Percentiles rank a stretch among this genome's conserved stretches.
These are phyloP conservation scores for Eucalyptus erythrocorys DNA, from an alignment of 345 rosid species.

Conservation along the genomic window DNA sequence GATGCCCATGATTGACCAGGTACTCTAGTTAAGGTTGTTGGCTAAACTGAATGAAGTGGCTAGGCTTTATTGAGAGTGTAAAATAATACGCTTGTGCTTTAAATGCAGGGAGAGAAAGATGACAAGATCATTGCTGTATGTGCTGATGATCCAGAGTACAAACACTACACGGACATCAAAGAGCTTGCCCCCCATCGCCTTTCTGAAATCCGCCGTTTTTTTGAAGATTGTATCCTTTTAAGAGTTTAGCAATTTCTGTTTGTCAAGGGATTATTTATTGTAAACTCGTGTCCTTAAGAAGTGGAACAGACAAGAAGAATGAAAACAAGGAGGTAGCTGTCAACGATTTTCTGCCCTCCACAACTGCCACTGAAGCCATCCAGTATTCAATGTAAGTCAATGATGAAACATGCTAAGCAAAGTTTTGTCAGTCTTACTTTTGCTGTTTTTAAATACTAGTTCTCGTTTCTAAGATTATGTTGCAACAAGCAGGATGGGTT, in stretches of 20 bases:
- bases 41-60: not conserved
- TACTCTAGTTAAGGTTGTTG: not conserved
- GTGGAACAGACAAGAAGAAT: constrained; percentile 71
- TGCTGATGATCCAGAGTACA: constrained; percentile 97
- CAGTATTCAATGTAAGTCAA: constrained; percentile 77
- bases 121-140: constrained; percentile 97
- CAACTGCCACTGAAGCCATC: constrained; percentile 59
- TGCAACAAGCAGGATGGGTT: not conserved
- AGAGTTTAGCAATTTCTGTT: not conserved
- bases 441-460: not conserved
- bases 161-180: constrained; percentile 78
- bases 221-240: constrained; percentile 83
- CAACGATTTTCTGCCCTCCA: constrained; percentile 77
- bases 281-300: not conserved
- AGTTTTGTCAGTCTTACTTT: not conserved
- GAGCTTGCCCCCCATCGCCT: constrained; percentile 97
- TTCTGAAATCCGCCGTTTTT: constrained; percentile 85
- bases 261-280: not conserved
- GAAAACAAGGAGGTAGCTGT: constrained; percentile 99
- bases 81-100: not conserved
- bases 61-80: not conserved
- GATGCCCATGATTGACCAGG: constrained; percentile 99
- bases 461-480: not conserved
- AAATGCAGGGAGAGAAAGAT: constrained; percentile 82
- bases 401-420: not conserved